Base-by-base conservation (phyloP, 495 filamentous ascomycete genomes). In the Penicillium roqueforti region DNA sequence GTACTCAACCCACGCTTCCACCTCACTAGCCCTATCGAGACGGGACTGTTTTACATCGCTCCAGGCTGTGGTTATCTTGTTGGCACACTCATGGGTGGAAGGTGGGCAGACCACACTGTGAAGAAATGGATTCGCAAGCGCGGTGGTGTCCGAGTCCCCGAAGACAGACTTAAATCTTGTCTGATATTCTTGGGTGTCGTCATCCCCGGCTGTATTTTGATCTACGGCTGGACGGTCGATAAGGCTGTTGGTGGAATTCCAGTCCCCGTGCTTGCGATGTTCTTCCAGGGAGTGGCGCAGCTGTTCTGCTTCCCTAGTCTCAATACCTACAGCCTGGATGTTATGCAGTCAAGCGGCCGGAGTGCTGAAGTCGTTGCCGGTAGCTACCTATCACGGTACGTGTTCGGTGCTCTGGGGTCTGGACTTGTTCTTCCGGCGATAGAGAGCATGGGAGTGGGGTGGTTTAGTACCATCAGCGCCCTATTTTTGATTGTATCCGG, bases 241-340 rank as follows among this genome's bases (percentile, higher is more conserved):
- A 81, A 83, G 60, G 65, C 73, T 32, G 76, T 80, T 6, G 87
- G 87, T 20, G 87, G 84, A 1, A 79, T 91, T 28, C 76, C 83
- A 3, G 68, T 89, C 6, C 84, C 85, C 1, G 83, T 88, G 0
- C 71, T 89, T 13, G 78, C 80, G 49, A 85, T 89, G 76, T 89
- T 88, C 59, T 32, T 85, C 4, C 85, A 89, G 63, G 87, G 87
- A 9, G 77, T 88, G 1, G 83, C 82, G 0, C 85, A 89, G 66
- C 72, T 89, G 2, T 87, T 89, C 66, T 87, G 80, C 69, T 89
- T 88, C 61, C 85, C 86, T 9, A 79, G 76, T 48, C 61, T 89
- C 23, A 89, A 89, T 64, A 89, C 87, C 0, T 89, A 89, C 63
- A 89, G 84, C 58, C 70, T 89, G 4, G 87, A 91, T 61, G 86